Base-by-base conservation (phyloP, 2,329 filamentous ascomycete species). In the Arthroderma uncinatum region DNA sequence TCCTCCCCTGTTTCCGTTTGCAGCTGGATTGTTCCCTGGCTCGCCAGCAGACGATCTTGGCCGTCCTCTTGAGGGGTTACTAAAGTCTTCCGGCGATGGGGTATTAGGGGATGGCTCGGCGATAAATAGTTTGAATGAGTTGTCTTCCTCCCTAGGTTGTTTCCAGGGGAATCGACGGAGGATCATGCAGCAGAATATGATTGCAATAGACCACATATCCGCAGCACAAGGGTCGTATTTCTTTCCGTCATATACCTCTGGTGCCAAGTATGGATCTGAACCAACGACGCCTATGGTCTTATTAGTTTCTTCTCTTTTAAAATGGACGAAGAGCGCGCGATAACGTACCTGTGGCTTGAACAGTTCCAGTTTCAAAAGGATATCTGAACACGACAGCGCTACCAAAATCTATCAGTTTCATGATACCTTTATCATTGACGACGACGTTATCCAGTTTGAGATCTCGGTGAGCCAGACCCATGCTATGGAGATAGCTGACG, bases 371-470 rank as follows among this genome's bases (percentile, higher is more conserved):
- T 73, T 98, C 93, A 67, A 98, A 97, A 0, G 93, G 93, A 77
- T 98, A 98, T 66, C 88, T 85, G 76, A 95, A 98, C 40, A 98
- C 92, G 63, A 93, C 91, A 0, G 93, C 92, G 74, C 91, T 97
- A 25, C 93, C 93, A 73, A 98, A 98, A 71, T 98, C 93, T 66
- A 98, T 98, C 62, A 98, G 87, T 73, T 98, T 98, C 90, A 98
- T 95, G 65, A 98, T 97, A 1, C 93, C 93, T 66, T 87, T 83
- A 67, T 95, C 88, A 68, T 91, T 97, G 59, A 98, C 91, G 28
- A 98, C 93, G 19, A 98, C 93, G 64, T 98, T 98, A 74, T 98
- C 93, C 65, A 98, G 75, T 74, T 98, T 98, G 65, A 98, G 69
- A 76, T 98, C 93, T 47, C 93, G 84, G 73, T 98, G 93, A 9